A percentile compares a stretch with the other conserved stretches of the same genome.
Evolutionary conservation across 768 basidiomycete genomes (phyloP).

Genomic region (Boletus eberwhitei): DNA sequence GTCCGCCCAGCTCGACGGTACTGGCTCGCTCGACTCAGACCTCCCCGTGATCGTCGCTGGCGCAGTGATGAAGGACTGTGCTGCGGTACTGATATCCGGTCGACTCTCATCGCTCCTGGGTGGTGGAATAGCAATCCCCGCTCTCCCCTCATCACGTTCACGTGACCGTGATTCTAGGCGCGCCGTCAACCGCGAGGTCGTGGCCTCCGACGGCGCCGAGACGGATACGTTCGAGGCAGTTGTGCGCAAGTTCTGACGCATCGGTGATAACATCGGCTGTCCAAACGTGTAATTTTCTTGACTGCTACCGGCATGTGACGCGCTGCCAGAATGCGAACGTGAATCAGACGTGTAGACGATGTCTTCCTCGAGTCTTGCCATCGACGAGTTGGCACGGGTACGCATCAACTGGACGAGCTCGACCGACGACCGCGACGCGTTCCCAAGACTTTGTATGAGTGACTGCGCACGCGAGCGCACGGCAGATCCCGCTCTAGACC

Average conservation of each 20-base stretch:
- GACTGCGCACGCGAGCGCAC: conserved; percentile 66
- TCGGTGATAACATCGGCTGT: conserved; percentile 42
- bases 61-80: conserved; percentile 65
- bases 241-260: conserved; percentile 20
- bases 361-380: conserved; percentile 63
- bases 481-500: conserved; percentile 45
- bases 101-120: conserved; percentile 37
- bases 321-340: conserved; percentile 43
- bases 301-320: conserved; percentile 39
- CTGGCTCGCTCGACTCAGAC: conserved; percentile 50
- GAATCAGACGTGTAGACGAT: conserved; percentile 34
- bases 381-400: conserved; percentile 63
- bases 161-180: conserved; percentile 15
- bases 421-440: conserved; percentile 58
- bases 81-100: conserved; percentile 66
- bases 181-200: conserved; percentile 23
- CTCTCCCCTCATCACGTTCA: conserved; percentile 16
- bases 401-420: conserved; percentile 51
- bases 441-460: conserved; percentile 59
- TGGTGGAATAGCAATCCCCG: conserved; percentile 25
- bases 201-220: conserved; percentile 24
- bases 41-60: conserved; percentile 55
- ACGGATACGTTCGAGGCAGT: conserved; percentile 20
- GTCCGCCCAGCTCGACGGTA: conserved; percentile 48
- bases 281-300: conserved; percentile 78